phyloP scores from a whole-genome alignment of 768 basidiomycete genomes.

The Mycena venus region DNA sequence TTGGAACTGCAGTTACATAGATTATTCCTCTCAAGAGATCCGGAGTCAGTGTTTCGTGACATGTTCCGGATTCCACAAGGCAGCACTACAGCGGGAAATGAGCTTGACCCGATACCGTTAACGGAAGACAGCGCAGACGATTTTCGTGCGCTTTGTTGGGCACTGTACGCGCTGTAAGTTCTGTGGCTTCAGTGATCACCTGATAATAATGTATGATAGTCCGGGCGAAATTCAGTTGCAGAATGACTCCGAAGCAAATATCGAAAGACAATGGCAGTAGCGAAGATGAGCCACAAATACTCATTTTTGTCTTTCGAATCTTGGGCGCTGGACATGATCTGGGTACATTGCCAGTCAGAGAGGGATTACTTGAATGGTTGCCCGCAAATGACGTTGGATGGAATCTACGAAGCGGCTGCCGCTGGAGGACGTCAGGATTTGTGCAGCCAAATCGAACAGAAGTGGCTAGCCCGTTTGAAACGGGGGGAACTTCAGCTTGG shows the following conservation, averaged over 20 bases:
- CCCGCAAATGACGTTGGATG: conserved; percentile 2
- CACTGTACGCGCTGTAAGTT: conserved; percentile 7
- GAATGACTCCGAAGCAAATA: neutral
- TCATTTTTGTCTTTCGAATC: conserved; percentile 5
- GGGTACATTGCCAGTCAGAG: neutral
- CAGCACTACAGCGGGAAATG: neutral
- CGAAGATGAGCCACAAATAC: conserved; percentile 24
- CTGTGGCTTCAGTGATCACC: neutral
- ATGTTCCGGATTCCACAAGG: conserved; percentile 16
- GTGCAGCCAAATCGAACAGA: conserved; percentile 7
- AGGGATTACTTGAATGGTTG: conserved; percentile 6
- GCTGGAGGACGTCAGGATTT: neutral
- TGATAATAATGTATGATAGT: neutral
- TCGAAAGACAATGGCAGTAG: neutral
- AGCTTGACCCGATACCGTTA: neutral
- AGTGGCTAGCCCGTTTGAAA: conserved; percentile 9
- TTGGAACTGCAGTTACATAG: conserved; percentile 15
- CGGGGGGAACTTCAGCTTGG: conserved; percentile 4
- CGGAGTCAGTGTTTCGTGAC: conserved; percentile 8
- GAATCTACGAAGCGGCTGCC: neutral
- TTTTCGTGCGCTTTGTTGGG: conserved; percentile 20
- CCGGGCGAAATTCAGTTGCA: conserved; percentile 20
- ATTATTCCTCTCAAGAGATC: conserved; percentile 8
- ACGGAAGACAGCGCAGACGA: neutral
- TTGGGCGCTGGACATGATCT: conserved; percentile 16